Conservation (phyloP, 805 yeast genomes). For the Tetrapisispora iriomotensis region DNA sequence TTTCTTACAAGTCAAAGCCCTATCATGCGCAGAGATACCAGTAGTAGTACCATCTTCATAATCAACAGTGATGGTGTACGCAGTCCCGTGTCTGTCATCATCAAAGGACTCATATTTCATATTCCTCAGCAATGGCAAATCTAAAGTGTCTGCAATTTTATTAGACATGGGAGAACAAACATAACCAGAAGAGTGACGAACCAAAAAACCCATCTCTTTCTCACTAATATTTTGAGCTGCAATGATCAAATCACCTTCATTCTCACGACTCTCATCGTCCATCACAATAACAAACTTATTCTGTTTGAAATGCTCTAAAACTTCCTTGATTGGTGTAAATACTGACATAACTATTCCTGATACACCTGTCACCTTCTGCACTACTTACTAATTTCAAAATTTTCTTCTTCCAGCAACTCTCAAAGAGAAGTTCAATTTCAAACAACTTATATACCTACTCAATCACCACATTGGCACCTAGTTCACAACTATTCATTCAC, state of each 20-base stretch:
- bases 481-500: too few species aligned
- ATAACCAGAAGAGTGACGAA: constrained; percentile 80
- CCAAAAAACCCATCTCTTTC: constrained; percentile 88
- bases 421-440: too few species aligned
- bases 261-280: constrained; percentile 94
- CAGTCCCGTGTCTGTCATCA: constrained; percentile 88
- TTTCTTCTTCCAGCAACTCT: too few species aligned
- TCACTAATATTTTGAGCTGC: constrained; percentile 80
- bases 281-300: constrained; percentile 76
- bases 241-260: constrained; percentile 92
- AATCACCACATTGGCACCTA: too few species aligned
- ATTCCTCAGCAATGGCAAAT: constrained; percentile 62
- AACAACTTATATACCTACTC: too few species aligned
- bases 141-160: constrained; percentile 67
- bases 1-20: constrained; percentile 69
- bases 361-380: not conserved
- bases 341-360: not conserved
- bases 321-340: constrained; percentile 25
- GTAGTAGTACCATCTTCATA: constrained; percentile 84
- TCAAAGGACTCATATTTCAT: constrained; percentile 27
- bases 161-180: constrained; percentile 84
- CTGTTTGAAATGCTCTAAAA: constrained; percentile 23
- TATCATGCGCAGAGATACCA: constrained; percentile 90
- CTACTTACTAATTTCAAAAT: too few species aligned
- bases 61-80: constrained; percentile 91